Evolutionary conservation across 2,329 filamentous ascomycete genomes (phyloP), one percentile per base, ranked within the genome.

Genomic region (Talaromyces marneffei): DNA sequence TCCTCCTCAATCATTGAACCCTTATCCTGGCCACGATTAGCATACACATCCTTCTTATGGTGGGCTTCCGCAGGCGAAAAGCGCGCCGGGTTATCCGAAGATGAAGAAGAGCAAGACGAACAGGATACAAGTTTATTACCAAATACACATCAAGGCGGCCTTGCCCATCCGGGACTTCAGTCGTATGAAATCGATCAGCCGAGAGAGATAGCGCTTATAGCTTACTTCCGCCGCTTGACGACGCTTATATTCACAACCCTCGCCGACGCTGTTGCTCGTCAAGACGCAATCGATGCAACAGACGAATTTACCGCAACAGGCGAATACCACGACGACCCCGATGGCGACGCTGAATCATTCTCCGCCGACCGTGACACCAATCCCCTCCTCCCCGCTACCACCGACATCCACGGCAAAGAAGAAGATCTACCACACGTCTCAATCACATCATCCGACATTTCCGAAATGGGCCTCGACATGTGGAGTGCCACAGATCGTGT

Each of bases 51-150:
- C 37, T 85, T 87, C 72, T 84, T 87, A 69, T 88, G 85, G 85
- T 88, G 85, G 85, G 85, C 85, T 3, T 85, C 83, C 0, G 85
- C 85, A 2, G 85, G 85, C 57, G 85, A 87, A 69, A 79, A 80
- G 63, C 80, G 83, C 29, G 78, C 79, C 12, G 81, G 80, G 55
- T 75, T 82, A 9, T 77, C 79, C 1, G 80, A 85, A 61, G 83
- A 86, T 67, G 78, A 79, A 62, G 79, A 83, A 59, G 77, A 80
- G 29, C 75, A 77, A 63, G 67, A 71, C 18, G 75, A 78, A 65
- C 77, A 78, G 66, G 79, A 81, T 67, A 70, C 71, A 4, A 71
- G 74, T 53, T 68, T 80, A 31, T 68, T 75, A 39, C 69, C 74
- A 55, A 73, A 70, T 58, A 65, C 72, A 9, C 74, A 77, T 37